phyloP scores from a whole-genome alignment of 257 asterid species.

The Solanum pennellii region DNA sequence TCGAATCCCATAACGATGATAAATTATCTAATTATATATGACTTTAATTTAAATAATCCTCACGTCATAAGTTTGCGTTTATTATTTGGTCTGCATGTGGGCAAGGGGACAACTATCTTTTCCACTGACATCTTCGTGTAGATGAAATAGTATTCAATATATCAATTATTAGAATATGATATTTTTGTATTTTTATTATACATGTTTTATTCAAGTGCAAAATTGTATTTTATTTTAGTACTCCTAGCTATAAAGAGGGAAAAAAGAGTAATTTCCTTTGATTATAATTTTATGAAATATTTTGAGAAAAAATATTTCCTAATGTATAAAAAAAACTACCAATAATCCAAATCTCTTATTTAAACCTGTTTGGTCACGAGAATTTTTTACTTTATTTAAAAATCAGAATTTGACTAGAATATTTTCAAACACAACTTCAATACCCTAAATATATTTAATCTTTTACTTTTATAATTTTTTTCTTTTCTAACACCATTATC shows the following conservation, averaged over 20 bases:
- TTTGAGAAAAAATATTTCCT: neutral
- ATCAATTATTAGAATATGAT: neutral
- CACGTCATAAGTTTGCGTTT: neutral
- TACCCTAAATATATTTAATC: neutral
- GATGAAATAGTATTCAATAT: neutral
- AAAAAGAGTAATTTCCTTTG: neutral
- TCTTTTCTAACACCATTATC: neutral
- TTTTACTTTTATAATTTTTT: neutral
- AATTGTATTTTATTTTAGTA: too few relatives aligned
- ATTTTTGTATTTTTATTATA: too few relatives aligned
- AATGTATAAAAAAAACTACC: neutral
- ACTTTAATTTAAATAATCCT: neutral
- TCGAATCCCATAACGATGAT: fast-evolving
- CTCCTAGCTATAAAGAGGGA: neutral
- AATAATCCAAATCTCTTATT: too few relatives aligned
- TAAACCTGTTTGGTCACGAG: neutral
- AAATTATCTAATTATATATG: neutral
- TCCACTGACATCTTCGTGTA: neutral
- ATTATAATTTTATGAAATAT: neutral
- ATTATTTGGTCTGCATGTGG: neutral
- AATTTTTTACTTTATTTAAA: too few relatives aligned
- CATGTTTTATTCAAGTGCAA: neutral
- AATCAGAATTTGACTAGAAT: too few relatives aligned
- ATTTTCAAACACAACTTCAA: neutral
- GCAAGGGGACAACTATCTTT: neutral